Percentiles rank a stretch among this genome's conserved stretches.
Conservation (phyloP, 441 rosid species). For the Erodium moschatum region DNA sequence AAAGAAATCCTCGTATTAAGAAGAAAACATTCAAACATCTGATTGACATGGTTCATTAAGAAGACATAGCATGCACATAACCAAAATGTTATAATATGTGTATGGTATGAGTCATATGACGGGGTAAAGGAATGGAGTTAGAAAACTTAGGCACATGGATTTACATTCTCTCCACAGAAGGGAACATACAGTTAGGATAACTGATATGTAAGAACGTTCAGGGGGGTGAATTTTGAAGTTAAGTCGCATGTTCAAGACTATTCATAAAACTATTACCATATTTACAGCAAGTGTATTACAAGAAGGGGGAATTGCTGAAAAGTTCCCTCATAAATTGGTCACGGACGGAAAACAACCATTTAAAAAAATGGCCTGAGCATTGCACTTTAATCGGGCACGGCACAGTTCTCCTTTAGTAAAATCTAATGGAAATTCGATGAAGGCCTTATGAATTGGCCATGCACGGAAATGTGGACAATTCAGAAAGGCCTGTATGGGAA, state of each 20-base stretch:
- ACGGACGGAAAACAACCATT: too few species aligned
- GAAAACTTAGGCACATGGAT: neutral
- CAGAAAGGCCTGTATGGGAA: too few species aligned
- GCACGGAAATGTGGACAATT: too few species aligned
- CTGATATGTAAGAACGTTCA: neutral
- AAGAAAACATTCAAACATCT: neutral
- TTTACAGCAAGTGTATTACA: neutral
- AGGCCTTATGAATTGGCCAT: too few species aligned
- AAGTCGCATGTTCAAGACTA: neutral
- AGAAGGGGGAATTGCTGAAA: too few species aligned
- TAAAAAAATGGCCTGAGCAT: too few species aligned
- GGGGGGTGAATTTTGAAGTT: neutral
- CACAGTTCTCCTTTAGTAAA: too few species aligned
- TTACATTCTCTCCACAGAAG: neutral
- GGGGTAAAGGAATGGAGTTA: neutral
- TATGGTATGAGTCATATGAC: neutral
- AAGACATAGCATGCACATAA: neutral
- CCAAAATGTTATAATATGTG: neutral
- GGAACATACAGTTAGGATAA: neutral
- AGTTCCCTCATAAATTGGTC: too few species aligned
- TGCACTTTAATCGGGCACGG: too few species aligned
- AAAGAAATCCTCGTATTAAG: conserved; percentile 1
- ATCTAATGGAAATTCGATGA: too few species aligned
- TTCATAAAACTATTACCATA: neutral
- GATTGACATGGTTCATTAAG: neutral